Conservation (phyloP, 805 yeast species). For the Cyberlindnera xylosilytica region DNA sequence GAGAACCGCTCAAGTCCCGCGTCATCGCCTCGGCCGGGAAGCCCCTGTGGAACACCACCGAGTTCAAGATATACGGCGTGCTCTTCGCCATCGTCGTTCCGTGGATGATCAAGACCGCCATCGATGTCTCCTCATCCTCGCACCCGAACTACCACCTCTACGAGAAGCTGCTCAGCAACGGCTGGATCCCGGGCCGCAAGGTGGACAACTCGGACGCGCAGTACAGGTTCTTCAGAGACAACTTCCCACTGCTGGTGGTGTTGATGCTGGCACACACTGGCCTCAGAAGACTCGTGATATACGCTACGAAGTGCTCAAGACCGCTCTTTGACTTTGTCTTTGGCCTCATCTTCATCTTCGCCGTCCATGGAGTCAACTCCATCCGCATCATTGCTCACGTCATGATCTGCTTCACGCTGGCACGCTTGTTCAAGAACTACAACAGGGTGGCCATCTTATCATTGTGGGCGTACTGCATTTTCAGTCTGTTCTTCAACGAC, state of each 20-base stretch:
- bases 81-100: slow-evolving; percentile 74
- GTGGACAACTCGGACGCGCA: slow-evolving; percentile 93
- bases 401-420: slow-evolving; percentile 47
- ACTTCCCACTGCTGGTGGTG: slow-evolving; percentile 58
- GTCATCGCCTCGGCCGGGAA: slow-evolving; percentile 14
- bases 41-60: slow-evolving; percentile 73
- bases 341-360: slow-evolving; percentile 65
- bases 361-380: slow-evolving; percentile 77
- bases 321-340: slow-evolving; percentile 68
- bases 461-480: slow-evolving; percentile 81
- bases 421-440: slow-evolving; percentile 33
- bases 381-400: slow-evolving; percentile 61
- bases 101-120: slow-evolving; percentile 74
- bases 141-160: slow-evolving; percentile 71
- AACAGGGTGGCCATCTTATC: slow-evolving; percentile 38
- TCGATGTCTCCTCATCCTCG: slow-evolving; percentile 71
- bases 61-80: slow-evolving; percentile 65
- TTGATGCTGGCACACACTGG: slow-evolving; percentile 53
- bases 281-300: slow-evolving; percentile 38
- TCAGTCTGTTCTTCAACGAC: slow-evolving; percentile 75
- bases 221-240: slow-evolving; percentile 82
- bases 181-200: slow-evolving; percentile 89
- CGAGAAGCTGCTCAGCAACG: slow-evolving; percentile 60
- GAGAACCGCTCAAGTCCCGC: slow-evolving; percentile 9
- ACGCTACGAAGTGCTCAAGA: slow-evolving; percentile 33